Base-by-base conservation (phyloP, 2,329 filamentous ascomycete species). In the Exophiala spinifera region DNA sequence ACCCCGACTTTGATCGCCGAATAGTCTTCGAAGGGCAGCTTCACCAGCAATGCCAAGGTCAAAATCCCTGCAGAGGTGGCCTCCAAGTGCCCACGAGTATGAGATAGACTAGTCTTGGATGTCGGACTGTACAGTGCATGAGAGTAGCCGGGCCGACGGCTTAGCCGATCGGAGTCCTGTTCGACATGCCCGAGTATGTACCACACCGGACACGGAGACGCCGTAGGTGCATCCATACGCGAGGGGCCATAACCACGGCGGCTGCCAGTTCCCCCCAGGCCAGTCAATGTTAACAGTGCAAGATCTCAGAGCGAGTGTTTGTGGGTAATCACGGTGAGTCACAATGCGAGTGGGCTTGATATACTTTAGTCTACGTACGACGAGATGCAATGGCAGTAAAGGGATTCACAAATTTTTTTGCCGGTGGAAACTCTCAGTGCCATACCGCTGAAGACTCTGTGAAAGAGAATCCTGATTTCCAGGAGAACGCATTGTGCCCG, bases 391-490 rank as follows among this genome's bases (percentile, higher is more conserved):
- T 90, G 47, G 88, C 88, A 31, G 91, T 77, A 0, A 92, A 76
- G 61, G 92, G 88, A 13, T 91, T 86, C 36, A 89, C 76, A 66
- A 92, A 92, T 0, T 86, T 83, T 0, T 87, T 85, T 0, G n/a
- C 88, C 88, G 0, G 86, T 89, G 0, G 88, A 85, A 1, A 92
- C 88, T 1, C 86, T 89, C 21, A 92, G 78, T 2, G 88, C 87
- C 87, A 92, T 91, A 58, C 88, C 88, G 63, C 92, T 92, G 66
- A 92, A 92, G 50, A 92, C 78, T 65, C 84, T 88, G 73, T 92
- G 88, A 67, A 92, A 92, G 15, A 92, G 77, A 55, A 92, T 92
- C 15, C 88, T 88, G 0, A 87, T 86, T 70, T 92, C 88, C 2
- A 92, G 79, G 20, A 92, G 78, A 43, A 91, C 74, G 62, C 88